These are phyloP conservation scores for Alternaria gaisen DNA, from an alignment of 2,329 filamentous ascomycete species.

Conservation along the genomic window DNA sequence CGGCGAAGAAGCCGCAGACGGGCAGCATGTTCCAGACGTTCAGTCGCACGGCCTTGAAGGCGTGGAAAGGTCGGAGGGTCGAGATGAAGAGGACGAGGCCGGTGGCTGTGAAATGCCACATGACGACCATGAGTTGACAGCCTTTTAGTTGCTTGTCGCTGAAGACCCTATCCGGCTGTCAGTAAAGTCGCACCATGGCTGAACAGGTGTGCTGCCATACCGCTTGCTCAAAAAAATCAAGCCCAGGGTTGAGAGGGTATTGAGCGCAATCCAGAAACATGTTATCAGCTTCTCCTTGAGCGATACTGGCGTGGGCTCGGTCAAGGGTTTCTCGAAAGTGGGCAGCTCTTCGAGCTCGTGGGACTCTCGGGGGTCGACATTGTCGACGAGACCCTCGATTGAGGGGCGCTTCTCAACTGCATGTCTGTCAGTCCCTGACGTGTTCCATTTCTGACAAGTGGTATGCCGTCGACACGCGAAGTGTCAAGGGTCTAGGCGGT, in stretches of 20 bases:
- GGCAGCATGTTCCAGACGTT: conserved; percentile 57
- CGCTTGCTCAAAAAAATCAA: conserved; percentile 58
- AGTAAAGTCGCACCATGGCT: conserved; percentile 17
- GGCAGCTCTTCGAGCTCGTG: conserved; percentile 47
- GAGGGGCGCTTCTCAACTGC: conserved; percentile 51
- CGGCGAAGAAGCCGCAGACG: conserved; percentile 58
- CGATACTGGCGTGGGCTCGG: conserved; percentile 36
- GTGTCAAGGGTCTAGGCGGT: conserved; percentile 4
- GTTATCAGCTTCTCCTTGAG: conserved; percentile 51
- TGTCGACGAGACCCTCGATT: conserved; percentile 50
- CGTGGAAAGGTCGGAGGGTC: conserved; percentile 53
- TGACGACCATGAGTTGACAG: conserved; percentile 58
- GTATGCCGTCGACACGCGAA: conserved; percentile 1
- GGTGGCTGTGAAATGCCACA: conserved; percentile 59
- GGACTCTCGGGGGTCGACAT: conserved; percentile 47
- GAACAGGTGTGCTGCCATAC: conserved; percentile 34
- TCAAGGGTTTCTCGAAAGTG: conserved; percentile 41
- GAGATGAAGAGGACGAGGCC: conserved; percentile 55
- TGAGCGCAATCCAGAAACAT: conserved; percentile 54
- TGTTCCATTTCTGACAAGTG: not conserved
- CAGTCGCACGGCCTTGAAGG: conserved; percentile 56
- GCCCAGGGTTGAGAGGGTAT: conserved; percentile 55
- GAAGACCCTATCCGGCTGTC: conserved; percentile 52
- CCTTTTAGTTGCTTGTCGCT: conserved; percentile 55
- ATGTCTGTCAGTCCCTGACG: conserved; percentile 29